Evolutionary conservation across 306 rosid genomes (phyloP).

Genomic region (Dryas drummondii): DNA sequence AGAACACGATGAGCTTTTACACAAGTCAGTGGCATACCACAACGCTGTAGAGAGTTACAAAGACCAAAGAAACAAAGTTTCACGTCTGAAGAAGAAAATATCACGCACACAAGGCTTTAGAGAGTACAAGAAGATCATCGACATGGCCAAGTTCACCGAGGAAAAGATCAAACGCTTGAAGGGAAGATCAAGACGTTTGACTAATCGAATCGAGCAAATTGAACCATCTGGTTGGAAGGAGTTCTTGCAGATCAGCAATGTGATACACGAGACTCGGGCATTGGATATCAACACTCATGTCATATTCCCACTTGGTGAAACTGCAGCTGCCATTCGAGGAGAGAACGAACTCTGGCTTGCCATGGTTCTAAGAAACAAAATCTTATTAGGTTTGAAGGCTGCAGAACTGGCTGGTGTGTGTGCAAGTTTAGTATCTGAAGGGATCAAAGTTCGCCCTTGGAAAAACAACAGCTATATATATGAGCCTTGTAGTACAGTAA

Average conservation of each 20-base stretch:
- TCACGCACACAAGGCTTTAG: constrained; percentile 74
- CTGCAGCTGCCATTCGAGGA: constrained; percentile 92
- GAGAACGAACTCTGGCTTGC: constrained; percentile 98
- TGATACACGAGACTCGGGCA: constrained; percentile 83
- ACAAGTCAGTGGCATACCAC: constrained; percentile 50
- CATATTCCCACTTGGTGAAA: constrained; percentile 87
- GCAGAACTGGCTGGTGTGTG: constrained; percentile 81
- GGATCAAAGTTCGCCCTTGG: constrained; percentile 87
- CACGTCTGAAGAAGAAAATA: constrained; percentile 85
- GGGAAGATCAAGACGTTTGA: constrained; percentile 69
- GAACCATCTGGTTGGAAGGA: constrained; percentile 99
- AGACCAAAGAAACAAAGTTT: constrained; percentile 81
- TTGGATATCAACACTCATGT: constrained; percentile 66
- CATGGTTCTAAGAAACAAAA: constrained; percentile 81
- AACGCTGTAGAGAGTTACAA: constrained; percentile 61
- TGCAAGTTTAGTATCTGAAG: constrained; percentile 84
- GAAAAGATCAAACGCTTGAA: constrained; percentile 83
- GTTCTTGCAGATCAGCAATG: constrained; percentile 88
- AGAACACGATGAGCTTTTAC: constrained; percentile 72
- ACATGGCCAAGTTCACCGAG: constrained; percentile 51
- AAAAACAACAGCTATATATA: constrained; percentile 69
- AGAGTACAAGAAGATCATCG: constrained; percentile 77
- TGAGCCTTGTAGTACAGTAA: constrained; percentile 64
- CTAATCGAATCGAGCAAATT: constrained; percentile 76
- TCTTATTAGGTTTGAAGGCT: constrained; percentile 67